These are phyloP conservation scores for Diaporthe sp. DNA, from an alignment of 2,329 filamentous ascomycete species.

Conservation along the genomic window DNA sequence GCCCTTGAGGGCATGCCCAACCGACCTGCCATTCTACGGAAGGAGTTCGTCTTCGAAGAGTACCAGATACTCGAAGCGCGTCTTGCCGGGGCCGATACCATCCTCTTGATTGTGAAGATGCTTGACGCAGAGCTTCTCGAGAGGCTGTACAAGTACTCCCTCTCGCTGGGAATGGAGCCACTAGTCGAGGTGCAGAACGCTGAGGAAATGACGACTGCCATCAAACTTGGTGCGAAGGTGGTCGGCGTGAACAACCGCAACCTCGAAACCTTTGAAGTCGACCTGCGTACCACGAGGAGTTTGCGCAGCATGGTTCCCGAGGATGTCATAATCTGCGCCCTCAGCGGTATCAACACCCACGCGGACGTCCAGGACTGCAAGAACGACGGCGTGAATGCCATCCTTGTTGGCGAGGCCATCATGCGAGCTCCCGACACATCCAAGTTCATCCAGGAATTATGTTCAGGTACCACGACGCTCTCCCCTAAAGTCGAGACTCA, in stretches of 20 bases:
- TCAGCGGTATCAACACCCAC: conserved; percentile 92
- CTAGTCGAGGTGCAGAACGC: conserved; percentile 96
- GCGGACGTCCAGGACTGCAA: conserved; percentile 91
- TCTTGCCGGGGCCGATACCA: conserved; percentile 92
- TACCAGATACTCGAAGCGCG: conserved; percentile 98
- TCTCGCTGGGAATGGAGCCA: conserved; percentile 95
- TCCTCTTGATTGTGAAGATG: conserved; percentile 99
- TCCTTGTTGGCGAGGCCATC: conserved; percentile 94
- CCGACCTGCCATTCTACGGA: conserved; percentile 89
- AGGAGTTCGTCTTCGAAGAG: conserved; percentile 98
- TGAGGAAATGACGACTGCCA: conserved; percentile 91
- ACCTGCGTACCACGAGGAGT: conserved; percentile 90
- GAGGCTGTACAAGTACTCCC: conserved; percentile 88
- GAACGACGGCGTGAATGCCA: conserved; percentile 89
- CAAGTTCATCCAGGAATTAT: conserved; percentile 86
- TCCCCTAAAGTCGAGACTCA: conserved; percentile 53
- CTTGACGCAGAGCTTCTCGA: conserved; percentile 81
- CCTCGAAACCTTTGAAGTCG: conserved; percentile 95
- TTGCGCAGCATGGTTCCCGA: conserved; percentile 89
- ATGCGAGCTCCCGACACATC: conserved; percentile 91
- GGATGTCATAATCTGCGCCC: conserved; percentile 89
- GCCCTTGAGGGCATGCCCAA: conserved; percentile 93
- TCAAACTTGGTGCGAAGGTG: conserved; percentile 87
- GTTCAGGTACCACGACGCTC: conserved; percentile 67
- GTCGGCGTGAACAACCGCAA: conserved; percentile 99